These are phyloP conservation scores for Saposhnikovia divaricata DNA, from an alignment of 129 eudicot genomes.

Conservation along the genomic window DNA sequence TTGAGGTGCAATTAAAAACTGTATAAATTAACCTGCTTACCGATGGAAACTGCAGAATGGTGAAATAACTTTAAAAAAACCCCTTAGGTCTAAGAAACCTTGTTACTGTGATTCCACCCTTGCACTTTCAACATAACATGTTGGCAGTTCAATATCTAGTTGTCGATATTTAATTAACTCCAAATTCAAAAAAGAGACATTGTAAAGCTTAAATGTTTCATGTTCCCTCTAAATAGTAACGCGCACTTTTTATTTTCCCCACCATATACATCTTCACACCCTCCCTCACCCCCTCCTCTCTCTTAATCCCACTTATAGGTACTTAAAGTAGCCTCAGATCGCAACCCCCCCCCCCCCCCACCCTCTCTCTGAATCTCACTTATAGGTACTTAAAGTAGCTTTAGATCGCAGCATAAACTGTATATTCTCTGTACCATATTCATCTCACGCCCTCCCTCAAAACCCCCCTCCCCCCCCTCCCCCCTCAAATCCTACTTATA, in stretches of 20 bases:
- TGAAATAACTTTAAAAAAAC: not conserved
- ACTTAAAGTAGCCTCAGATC: not conserved
- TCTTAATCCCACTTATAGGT: not conserved
- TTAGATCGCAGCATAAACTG: not conserved
- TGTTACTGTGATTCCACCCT: not conserved
- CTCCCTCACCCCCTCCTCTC: not conserved
- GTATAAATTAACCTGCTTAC: not conserved
- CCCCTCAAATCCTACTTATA: not conserved
- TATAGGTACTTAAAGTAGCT: not conserved
- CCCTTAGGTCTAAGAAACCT: not conserved
- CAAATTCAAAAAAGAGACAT: too few species aligned
- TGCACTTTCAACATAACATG: not conserved
- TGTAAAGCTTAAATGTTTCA: not conserved
- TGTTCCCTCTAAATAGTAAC: not conserved
- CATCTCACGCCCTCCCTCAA: too few species aligned
- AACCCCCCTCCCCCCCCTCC: too few species aligned
- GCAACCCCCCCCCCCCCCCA: not conserved
- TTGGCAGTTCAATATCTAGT: not conserved
- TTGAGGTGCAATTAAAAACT: not conserved
- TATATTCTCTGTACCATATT: not conserved
- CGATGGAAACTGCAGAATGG: not conserved
- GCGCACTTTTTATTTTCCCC: not conserved
- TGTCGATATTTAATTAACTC: not conserved
- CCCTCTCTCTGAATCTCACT: not conserved
- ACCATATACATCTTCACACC: not conserved